These are phyloP conservation scores for Thermothielavioides terrestris DNA, from an alignment of 495 filamentous ascomycete genomes.

Conservation along the genomic window DNA sequence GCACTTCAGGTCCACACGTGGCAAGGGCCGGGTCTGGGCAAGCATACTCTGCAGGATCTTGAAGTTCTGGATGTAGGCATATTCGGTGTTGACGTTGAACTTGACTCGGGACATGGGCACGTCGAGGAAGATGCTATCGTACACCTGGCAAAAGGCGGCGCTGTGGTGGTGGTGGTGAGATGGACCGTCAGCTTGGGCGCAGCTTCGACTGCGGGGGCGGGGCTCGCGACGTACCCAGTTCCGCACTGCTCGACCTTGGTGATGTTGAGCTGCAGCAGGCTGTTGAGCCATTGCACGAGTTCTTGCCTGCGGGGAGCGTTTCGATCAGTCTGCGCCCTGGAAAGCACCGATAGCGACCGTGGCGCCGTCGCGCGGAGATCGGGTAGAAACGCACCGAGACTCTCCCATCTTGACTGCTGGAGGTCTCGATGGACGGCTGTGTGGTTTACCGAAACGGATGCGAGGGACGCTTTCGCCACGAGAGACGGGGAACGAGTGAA, in stretches of 20 bases:
- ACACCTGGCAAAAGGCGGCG: conserved; percentile 91
- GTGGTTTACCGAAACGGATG: no score
- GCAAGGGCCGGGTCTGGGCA: background rate
- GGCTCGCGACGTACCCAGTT: conserved; percentile 67
- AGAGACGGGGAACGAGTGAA: background rate
- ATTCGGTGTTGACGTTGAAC: conserved; percentile 96
- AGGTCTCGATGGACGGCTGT: no score
- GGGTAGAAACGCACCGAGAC: conserved; percentile 27
- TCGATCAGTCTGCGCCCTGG: conserved; percentile 11
- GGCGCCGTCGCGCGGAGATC: background rate
- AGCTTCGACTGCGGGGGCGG: conserved; percentile 30
- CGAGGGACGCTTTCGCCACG: background rate
- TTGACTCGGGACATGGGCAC: conserved; percentile 94
- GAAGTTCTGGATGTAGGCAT: conserved; percentile 96
- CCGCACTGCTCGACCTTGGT: conserved; percentile 99
- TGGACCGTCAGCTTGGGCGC: conserved; percentile 6
- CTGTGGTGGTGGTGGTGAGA: conserved; percentile 45
- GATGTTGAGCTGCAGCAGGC: conserved; percentile 91
- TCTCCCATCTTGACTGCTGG: conserved; percentile 31
- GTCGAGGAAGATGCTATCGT: conserved; percentile 95
- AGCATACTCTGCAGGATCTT: conserved; percentile 87
- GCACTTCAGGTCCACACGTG: background rate
- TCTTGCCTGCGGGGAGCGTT: conserved; percentile 61
- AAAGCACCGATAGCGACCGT: background rate
- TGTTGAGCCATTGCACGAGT: conserved; percentile 93